These are phyloP conservation scores for Fibroporia radiculosa DNA, from an alignment of 768 basidiomycete genomes.

Conservation along the genomic window DNA sequence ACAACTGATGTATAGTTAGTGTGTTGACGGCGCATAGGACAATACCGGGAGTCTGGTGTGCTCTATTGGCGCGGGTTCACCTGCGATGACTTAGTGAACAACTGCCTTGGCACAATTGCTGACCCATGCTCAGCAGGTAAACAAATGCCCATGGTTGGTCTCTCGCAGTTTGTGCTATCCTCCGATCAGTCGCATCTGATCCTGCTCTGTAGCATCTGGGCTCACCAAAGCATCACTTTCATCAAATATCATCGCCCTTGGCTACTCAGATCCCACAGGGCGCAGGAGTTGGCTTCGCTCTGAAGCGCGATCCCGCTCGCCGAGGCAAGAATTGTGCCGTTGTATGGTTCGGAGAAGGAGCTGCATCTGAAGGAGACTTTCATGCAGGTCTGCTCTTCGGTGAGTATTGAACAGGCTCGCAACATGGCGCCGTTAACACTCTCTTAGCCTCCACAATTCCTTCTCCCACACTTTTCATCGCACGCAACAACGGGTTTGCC, in stretches of 20 bases:
- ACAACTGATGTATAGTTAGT: not conserved
- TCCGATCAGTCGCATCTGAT: not conserved
- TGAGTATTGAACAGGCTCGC: constrained; percentile 4
- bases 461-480: constrained; percentile 66
- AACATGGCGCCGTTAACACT: not conserved
- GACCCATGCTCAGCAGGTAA: constrained; percentile 79
- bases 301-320: constrained; percentile 68
- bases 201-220: constrained; percentile 62
- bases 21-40: constrained; percentile 37
- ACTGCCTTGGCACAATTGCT: constrained; percentile 83
- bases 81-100: constrained; percentile 77
- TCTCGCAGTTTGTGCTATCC: not conserved
- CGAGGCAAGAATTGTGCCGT: constrained; percentile 70
- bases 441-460: constrained; percentile 58
- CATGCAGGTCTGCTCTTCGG: constrained; percentile 79
- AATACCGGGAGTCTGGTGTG: constrained; percentile 92
- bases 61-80: constrained; percentile 82
- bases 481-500: constrained; percentile 86
- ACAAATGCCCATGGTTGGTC: constrained; percentile 85
- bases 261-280: constrained; percentile 95
- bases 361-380: constrained; percentile 92
- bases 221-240: constrained; percentile 77
- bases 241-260: constrained; percentile 89
- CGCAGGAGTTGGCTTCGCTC: constrained; percentile 85
- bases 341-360: constrained; percentile 91